A percentile compares a stretch with the other conserved stretches of the same genome.
Evolutionary conservation across 805 yeast species (phyloP).

Genomic region (Ogataea ramenticola): DNA sequence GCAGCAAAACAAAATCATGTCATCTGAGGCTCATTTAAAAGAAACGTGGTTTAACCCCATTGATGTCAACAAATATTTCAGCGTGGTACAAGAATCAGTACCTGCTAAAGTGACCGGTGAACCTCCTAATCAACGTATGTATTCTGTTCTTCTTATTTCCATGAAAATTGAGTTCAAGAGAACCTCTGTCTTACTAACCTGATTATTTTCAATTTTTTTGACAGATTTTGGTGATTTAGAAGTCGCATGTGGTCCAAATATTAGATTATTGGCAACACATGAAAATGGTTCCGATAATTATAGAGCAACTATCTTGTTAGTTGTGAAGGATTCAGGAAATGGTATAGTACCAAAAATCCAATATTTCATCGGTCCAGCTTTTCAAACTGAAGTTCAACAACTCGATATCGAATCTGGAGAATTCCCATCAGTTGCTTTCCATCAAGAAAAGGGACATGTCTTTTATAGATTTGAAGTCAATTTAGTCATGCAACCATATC

Average conservation of each 20-base stretch:
- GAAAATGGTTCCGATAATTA: constrained; percentile 46
- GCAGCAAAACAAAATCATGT: no score
- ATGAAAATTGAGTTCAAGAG: no score
- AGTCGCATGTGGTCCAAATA: constrained; percentile 69
- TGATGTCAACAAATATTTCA: constrained; percentile 18
- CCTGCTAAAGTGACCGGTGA: constrained; percentile 13
- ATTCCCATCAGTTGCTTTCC: constrained; percentile 39
- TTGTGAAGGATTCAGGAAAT: constrained; percentile 30
- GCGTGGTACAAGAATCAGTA: constrained; percentile 10
- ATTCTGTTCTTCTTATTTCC: no score
- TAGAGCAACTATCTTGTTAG: constrained; percentile 63
- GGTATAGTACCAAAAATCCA: constrained; percentile 21
- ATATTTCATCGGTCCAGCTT: constrained; percentile 29
- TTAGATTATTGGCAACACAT: constrained; percentile 57
- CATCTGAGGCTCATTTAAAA: no score
- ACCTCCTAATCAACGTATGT: constrained; percentile 12
- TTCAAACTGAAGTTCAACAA: constrained; percentile 1
- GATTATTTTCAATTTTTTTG: not conserved
- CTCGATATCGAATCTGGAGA: constrained; percentile 28
- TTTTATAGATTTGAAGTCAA: constrained; percentile 65
- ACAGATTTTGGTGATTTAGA: constrained; percentile 28
- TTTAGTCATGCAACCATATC: constrained; percentile 38
- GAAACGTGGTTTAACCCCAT: constrained; percentile 22
- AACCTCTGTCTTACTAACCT: not conserved
- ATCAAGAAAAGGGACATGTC: constrained; percentile 34